Evolutionary conservation across 495 filamentous ascomycete genomes (phyloP), one percentile per base, ranked within the genome.

Genomic region (Aspergillus ostianus): DNA sequence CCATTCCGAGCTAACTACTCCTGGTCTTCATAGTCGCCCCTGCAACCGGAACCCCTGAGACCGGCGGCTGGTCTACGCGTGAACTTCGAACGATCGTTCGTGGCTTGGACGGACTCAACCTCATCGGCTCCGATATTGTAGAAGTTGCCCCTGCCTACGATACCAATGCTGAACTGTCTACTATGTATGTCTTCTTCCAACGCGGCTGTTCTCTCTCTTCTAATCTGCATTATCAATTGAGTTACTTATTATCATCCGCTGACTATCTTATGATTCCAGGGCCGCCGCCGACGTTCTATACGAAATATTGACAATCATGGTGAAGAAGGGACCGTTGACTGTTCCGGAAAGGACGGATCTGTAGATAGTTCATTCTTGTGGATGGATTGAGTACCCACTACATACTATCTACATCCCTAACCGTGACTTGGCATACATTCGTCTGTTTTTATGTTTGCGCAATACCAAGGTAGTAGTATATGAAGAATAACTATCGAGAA

Each of bases 21-120:
- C 23, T 26, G 23, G 2, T 26, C 23, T 26, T 47, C 19, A 44
- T 59, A 86, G 84, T 89, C 64, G 89, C 89, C 4, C 89, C 89
- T 60, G 92, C 87, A 26, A 96, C 92, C 2, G 92, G 92, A 20
- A 96, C 92, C 0, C 85, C 90, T 44, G 92, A 96, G 67, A 90
- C 90, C 0, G 92, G 92, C 26, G 92, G 92, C 1, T 96, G 92
- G 92, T 83, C 85, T 1, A 92, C 90, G 0, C 82, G 92, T 48
- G 92, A 96, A 67, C 74, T 92, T 13, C 76, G 88, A 12, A 87
- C 86, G 0, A 89, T 90, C 57, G 75, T 92, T 56, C 80, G 88
- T n/a, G 89, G 89, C 3, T 76, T 91, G 3, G 84, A 86, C 29
- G 89, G 87, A 1, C 69, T 97, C 53, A 89, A 91, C 56, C 79